Percentiles rank a stretch among this genome's conserved stretches.
These are phyloP conservation scores for Linum trigynum DNA, from an alignment of 345 rosid species.

Conservation along the genomic window DNA sequence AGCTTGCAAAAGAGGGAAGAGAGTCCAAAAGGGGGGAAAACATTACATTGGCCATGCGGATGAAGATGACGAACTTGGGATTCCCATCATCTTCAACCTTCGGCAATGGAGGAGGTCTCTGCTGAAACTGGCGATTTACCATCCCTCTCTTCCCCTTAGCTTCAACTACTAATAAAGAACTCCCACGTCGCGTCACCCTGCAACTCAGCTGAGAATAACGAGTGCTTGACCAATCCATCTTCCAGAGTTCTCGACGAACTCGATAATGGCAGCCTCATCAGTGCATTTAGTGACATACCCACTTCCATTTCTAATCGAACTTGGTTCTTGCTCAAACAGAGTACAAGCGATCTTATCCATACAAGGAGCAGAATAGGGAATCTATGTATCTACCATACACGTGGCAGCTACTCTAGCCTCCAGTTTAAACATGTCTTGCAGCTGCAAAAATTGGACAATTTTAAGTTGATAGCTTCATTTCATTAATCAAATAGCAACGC, in stretches of 20 bases:
- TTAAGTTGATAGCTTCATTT: background rate
- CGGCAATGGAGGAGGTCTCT: constrained; percentile 51
- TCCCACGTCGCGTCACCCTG: constrained; percentile 15
- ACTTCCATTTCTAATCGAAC: constrained; percentile 36
- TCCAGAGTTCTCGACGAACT: constrained; percentile 35
- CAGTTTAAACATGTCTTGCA: background rate
- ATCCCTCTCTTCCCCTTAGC: constrained; percentile 88
- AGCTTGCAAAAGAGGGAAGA: background rate
- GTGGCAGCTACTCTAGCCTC: constrained; percentile 17
- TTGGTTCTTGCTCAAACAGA: background rate
- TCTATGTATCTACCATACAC: constrained; percentile 19
- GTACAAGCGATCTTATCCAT: constrained; percentile 27
- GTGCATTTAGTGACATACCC: constrained; percentile 65
- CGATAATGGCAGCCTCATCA: constrained; percentile 54
- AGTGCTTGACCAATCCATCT: constrained; percentile 45
- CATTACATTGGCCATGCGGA: constrained; percentile 67
- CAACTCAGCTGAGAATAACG: constrained; percentile 31
- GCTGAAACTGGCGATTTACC: constrained; percentile 69
- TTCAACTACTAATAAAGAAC: constrained; percentile 37
- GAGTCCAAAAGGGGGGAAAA: background rate
- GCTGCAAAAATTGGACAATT: background rate
- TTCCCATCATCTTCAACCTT: constrained; percentile 93
- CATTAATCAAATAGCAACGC: background rate
- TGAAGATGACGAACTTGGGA: constrained; percentile 82
- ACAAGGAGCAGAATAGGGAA: background rate